Base-by-base conservation (phyloP, 179 eudicot genomes). In the Beta lomatogona region DNA sequence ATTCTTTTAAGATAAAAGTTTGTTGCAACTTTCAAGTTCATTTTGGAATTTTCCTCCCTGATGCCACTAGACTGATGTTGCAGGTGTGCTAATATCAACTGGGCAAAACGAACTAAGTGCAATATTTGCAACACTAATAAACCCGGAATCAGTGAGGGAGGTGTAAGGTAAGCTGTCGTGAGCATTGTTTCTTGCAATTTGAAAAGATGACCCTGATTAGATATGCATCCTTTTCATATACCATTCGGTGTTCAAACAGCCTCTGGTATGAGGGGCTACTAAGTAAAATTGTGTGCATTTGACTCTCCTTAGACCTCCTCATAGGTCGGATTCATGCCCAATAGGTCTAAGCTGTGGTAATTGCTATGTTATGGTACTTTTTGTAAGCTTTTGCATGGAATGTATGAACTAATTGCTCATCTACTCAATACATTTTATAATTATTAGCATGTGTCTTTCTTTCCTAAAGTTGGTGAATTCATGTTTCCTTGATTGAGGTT, bases 41-140 rank as follows among this genome's bases (percentile, higher is more conserved):
- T 10, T 4, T 28, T 48, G 53, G 8, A 48, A 73, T 45, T 61
- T 3, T 61, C 45, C 60, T 36, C 22, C 28, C 75, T 86, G 79
- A 77, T 80, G 71, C 22, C 59, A 63, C 52, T 76, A 66, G 16
- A 22, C 76, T 86, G 80, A 80, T 72, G 77, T 31, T 89, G 78
- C 86, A 93, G 97, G 97, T 95, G 98, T 88, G 99, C 80, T 82
- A 91, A 92, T 85, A 93, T 92, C 88, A 94, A 95, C 75, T 95
- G 98, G 99, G 98, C 97, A 81, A 93, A 95, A 78, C 92, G 99
- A 46, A 61, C 75, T 41, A 96, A 96, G 83, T 96, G 99, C 90
- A 96, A 94, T 87, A 88, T 96, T 83, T 94, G 99, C 89, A 96
- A 96, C 87, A 96, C 99, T 52, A 96, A 96, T 82, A 96, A 92